Base-by-base conservation (phyloP, 768 basidiomycete species). In the Polyporus arcularius region DNA sequence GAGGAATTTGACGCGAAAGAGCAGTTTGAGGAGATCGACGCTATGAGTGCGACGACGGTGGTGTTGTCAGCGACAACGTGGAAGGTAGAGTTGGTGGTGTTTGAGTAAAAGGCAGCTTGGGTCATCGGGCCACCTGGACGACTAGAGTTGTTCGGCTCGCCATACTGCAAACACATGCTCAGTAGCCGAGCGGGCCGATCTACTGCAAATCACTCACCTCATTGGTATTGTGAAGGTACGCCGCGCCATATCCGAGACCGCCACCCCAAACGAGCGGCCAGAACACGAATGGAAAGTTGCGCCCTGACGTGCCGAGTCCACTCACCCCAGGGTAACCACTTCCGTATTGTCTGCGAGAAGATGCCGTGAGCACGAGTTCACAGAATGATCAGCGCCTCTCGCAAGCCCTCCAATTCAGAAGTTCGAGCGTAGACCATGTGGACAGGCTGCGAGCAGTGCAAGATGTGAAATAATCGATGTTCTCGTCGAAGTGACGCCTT, bases 271-370 rank as follows among this genome's bases (percentile, higher is more conserved):
- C 77, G 10, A 88, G 43, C 7, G 87, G 87, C 86, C 87, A 89
- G 73, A 80, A 89, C 62, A 77, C 78, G 68, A 85, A 89, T 0
- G 88, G 88, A 67, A 89, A 88, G 2, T 77, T 77, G 0, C 78
- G 77, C 0, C 79, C 79, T 0, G 63, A 46, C 16, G 85, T 82
- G 14, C 85, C 84, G 4, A 77, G 75, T 7, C 75, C 74, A 4
- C 66, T 2, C 4, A 77, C 28, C 1, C 83, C 82, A 39, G 86
- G 86, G 66, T 88, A 88, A 3, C 87, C 87, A 62, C 85, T 87
- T 6, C 86, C 87, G 61, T 87, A 88, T 4, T 67, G 60, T 32
- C 85, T 87, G 56, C 4, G 46, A 38, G 16, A 48, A 43, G 4
- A 12, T 39, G 15, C 28, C 3, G 18, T 42, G n/a, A 45, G 28